Evolutionary conservation across 139 green algal species (phyloP).

Genomic region (Chlamydomonas sp.): DNA sequence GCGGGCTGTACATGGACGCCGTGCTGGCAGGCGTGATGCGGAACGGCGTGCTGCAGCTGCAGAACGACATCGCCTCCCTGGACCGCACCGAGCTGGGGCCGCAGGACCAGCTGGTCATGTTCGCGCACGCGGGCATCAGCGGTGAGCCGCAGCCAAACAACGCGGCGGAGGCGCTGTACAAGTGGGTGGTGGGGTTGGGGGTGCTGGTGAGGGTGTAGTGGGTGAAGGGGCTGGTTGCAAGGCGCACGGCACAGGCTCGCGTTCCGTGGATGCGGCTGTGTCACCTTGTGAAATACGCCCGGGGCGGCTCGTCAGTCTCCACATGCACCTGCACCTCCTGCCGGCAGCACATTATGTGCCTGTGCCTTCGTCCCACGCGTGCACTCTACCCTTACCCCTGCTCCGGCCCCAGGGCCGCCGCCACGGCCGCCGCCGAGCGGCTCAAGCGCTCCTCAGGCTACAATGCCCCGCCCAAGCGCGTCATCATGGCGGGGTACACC

Average conservation of each 20-base stretch:
- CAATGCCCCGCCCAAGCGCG: slow-evolving; percentile 36
- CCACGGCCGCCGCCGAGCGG: slow-evolving; percentile 35
- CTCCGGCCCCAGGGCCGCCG: not conserved
- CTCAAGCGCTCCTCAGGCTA: slow-evolving; percentile 34
- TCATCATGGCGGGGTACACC: slow-evolving; percentile 50
- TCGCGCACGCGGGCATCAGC: not conserved
- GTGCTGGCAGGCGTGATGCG: slow-evolving; percentile 22
- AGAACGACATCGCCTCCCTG: not conserved
- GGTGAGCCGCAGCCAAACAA: slow-evolving; percentile 8
- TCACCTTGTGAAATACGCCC: no score
- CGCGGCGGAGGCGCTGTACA: not conserved
- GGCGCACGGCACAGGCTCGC: no score
- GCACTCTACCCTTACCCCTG: no score
- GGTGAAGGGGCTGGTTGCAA: no score
- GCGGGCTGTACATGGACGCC: slow-evolving; percentile 5
- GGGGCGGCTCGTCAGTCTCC: no score
- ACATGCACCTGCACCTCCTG: no score
- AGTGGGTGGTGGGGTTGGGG: no score
- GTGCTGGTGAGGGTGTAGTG: no score
- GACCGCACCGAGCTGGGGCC: not conserved
- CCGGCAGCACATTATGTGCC: no score
- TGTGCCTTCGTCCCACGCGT: no score
- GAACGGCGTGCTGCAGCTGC: not conserved
- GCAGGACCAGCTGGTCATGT: not conserved
- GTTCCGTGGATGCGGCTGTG: no score